phyloP scores from a whole-genome alignment of 202 grass and related monocot genomes.

The Dendrocalamus latiflorus region DNA sequence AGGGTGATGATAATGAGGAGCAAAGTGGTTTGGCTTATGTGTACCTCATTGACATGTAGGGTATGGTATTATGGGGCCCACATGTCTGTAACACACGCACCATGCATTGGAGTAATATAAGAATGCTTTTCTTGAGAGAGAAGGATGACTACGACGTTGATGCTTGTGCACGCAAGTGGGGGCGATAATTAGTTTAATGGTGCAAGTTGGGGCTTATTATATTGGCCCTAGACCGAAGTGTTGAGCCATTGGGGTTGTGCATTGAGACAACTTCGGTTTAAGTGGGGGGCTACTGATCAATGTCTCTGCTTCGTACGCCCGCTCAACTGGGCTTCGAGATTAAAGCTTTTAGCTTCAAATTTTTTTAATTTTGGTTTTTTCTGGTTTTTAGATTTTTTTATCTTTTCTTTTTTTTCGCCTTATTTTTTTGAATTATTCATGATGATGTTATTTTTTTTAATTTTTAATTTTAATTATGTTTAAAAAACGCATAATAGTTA shows the following conservation, averaged over 20 bases:
- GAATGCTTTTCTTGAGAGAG: constrained; percentile 29
- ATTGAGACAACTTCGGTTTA: constrained; percentile 17
- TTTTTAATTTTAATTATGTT: too few relatives aligned
- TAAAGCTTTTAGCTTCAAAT: too few relatives aligned
- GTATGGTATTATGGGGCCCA: not conserved
- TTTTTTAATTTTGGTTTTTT: too few relatives aligned
- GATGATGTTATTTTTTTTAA: too few relatives aligned
- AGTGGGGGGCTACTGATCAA: too few relatives aligned
- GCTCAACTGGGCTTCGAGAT: too few relatives aligned
- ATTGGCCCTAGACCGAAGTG: constrained; percentile 34
- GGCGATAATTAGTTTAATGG: constrained; percentile 31
- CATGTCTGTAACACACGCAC: not conserved
- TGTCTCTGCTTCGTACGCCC: too few relatives aligned
- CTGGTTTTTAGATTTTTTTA: too few relatives aligned
- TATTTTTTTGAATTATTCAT: too few relatives aligned
- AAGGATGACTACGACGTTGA: constrained; percentile 29
- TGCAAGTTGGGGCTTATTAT: constrained; percentile 44
- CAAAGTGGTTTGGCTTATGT: not conserved
- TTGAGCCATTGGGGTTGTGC: constrained; percentile 21
- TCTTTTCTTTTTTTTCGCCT: too few relatives aligned
- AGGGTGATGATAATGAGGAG: not conserved
- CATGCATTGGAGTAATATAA: not conserved
- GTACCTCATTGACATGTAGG: not conserved
- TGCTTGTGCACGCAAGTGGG: constrained; percentile 58
- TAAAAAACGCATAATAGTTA: too few relatives aligned